Evolutionary conservation across 2,329 filamentous ascomycete species (phyloP).

Genomic region (Corinectria fuckeliana): DNA sequence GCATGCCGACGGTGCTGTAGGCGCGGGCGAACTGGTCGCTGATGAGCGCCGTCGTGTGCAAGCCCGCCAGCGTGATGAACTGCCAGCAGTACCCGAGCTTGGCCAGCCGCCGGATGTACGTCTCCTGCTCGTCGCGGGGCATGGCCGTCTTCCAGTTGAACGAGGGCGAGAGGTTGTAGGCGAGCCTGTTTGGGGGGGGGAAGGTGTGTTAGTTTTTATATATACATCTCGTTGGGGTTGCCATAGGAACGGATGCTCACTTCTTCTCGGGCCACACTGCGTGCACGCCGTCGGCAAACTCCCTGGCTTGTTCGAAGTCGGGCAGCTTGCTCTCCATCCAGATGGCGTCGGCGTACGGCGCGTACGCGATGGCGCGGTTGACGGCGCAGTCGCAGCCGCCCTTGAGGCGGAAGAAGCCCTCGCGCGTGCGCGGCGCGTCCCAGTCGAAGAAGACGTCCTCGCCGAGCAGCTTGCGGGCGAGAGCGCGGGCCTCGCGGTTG

Average conservation of each 20-base stretch:
- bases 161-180: constrained; percentile 97
- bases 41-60: constrained; percentile 95
- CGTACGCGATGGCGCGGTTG: constrained; percentile 89
- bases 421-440: constrained; percentile 89
- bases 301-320: constrained; percentile 87
- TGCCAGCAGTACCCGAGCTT: constrained; percentile 97
- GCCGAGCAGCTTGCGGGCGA: constrained; percentile 79
- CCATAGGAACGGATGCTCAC: constrained; percentile 59
- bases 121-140: constrained; percentile 90
- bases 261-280: constrained; percentile 96
- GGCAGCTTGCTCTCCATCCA: constrained; percentile 99
- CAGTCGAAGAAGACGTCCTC: constrained; percentile 91
- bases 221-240: too few relatives aligned
- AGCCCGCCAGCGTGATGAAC: constrained; percentile 98
- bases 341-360: constrained; percentile 92
- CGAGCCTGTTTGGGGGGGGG: constrained; percentile 69
- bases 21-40: constrained; percentile 86
- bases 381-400: constrained; percentile 91
- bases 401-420: constrained; percentile 93
- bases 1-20: constrained; percentile 85
- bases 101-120: constrained; percentile 91
- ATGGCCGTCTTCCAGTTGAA: constrained; percentile 99
- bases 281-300: constrained; percentile 93
- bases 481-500: constrained; percentile 79
- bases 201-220: too few relatives aligned